phyloP scores from a whole-genome alignment of 1,284 basidiomycete species.

The Heterobasidion irregulare region DNA sequence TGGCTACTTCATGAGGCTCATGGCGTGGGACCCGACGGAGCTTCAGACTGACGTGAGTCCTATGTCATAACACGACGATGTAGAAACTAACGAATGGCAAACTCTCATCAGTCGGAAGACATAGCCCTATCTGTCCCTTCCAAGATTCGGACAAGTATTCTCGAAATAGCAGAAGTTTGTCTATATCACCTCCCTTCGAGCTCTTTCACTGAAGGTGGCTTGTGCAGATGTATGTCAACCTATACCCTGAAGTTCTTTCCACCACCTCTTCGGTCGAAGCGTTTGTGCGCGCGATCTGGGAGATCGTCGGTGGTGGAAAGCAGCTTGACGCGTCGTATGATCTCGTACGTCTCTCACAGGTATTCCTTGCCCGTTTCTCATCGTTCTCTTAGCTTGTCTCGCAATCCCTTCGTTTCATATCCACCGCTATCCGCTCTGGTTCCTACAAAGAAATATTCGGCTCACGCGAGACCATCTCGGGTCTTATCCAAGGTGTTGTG shows the following conservation, averaged over 20 bases:
- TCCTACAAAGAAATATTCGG: constrained; percentile 66
- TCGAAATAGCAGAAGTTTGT: constrained; percentile 80
- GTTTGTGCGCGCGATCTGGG: constrained; percentile 91
- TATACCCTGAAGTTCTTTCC: constrained; percentile 84
- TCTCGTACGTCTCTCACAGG: constrained; percentile 38
- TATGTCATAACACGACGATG: constrained; percentile 32
- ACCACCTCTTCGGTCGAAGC: constrained; percentile 64
- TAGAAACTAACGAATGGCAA: constrained; percentile 27
- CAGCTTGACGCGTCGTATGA: constrained; percentile 72
- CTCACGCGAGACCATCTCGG: constrained; percentile 73
- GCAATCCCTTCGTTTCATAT: constrained; percentile 90
- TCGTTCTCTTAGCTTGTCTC: constrained; percentile 64
- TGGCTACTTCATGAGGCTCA: constrained; percentile 74
- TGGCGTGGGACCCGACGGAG: constrained; percentile 71
- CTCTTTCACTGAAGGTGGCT: constrained; percentile 1
- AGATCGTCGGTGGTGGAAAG: constrained; percentile 72
- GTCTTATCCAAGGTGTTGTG: constrained; percentile 85
- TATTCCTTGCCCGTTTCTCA: background rate
- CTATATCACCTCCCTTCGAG: background rate
- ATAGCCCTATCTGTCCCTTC: constrained; percentile 81
- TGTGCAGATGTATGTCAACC: constrained; percentile 76
- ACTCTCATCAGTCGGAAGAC: constrained; percentile 61
- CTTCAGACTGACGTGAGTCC: constrained; percentile 63
- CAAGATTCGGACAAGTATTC: constrained; percentile 82
- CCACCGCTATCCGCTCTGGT: constrained; percentile 84